phyloP scores from a whole-genome alignment of 2,329 filamentous ascomycete species.

The Diaporthe vexans region DNA sequence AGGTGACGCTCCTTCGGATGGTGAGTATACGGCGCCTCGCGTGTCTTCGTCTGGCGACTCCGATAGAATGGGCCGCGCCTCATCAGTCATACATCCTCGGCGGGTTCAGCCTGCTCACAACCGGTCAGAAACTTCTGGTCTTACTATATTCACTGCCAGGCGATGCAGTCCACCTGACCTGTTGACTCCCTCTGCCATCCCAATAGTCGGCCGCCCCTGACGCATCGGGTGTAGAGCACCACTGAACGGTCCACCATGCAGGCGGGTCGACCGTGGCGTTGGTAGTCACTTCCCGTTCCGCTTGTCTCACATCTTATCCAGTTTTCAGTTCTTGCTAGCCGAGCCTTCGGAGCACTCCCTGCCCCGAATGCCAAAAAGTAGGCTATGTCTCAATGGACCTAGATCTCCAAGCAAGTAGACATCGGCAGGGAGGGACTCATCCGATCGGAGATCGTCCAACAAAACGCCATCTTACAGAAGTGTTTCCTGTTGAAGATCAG shows the following conservation, averaged over 20 bases:
- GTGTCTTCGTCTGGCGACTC: background rate
- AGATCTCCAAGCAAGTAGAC: background rate
- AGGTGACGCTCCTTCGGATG: constrained; percentile 7
- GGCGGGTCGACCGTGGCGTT: background rate
- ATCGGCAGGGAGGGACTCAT: background rate
- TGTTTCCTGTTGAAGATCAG: background rate
- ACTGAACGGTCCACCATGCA: background rate
- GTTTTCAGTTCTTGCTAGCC: background rate
- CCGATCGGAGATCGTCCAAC: background rate
- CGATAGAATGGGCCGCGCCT: background rate
- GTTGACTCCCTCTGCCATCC: background rate
- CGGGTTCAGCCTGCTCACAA: background rate
- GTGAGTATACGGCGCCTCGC: background rate
- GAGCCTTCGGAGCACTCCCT: background rate
- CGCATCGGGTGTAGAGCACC: background rate
- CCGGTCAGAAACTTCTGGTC: background rate
- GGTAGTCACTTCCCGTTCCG: too few species aligned
- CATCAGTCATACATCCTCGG: background rate
- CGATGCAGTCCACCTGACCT: background rate
- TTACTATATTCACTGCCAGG: background rate
- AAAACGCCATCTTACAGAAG: background rate
- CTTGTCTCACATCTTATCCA: background rate
- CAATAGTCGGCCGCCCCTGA: constrained; percentile 2
- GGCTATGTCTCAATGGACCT: background rate
- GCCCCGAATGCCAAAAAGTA: background rate